phyloP scores from a whole-genome alignment of 2,329 filamentous ascomycete species.

The Penicillium sp. region DNA sequence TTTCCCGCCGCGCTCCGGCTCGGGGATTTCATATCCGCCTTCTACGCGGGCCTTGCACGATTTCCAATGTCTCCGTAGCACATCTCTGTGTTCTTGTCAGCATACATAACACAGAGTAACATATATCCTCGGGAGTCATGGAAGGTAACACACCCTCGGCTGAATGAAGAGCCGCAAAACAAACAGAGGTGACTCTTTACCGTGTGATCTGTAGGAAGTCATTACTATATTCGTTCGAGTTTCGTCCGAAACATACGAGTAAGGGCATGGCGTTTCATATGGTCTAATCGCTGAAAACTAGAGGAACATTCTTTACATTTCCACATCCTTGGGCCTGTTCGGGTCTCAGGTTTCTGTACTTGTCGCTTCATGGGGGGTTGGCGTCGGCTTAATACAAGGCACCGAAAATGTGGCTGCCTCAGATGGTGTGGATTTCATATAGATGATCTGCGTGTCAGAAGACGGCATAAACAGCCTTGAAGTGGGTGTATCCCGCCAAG shows the following conservation, averaged over 20 bases:
- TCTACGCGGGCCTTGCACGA: constrained; percentile 22
- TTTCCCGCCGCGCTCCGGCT: constrained; percentile 23
- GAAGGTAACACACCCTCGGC: constrained; percentile 22
- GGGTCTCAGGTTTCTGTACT: constrained; percentile 2
- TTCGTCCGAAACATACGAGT: constrained; percentile 19
- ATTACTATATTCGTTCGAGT: not conserved
- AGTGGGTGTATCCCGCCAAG: constrained; percentile 1
- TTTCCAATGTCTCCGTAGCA: constrained; percentile 28
- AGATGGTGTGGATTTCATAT: not conserved
- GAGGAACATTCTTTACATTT: constrained; percentile 24
- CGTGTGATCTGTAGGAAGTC: constrained; percentile 17
- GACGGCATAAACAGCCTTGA: not conserved
- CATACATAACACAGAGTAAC: not conserved
- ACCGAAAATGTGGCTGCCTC: not conserved
- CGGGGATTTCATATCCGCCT: constrained; percentile 19
- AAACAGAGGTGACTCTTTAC: constrained; percentile 18
- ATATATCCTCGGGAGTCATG: not conserved
- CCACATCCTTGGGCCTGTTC: constrained; percentile 14
- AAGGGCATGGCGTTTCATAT: constrained; percentile 24
- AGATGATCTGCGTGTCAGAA: not conserved
- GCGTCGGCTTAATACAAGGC: constrained; percentile 6
- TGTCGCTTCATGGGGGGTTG: constrained; percentile 7
- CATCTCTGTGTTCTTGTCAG: constrained; percentile 16
- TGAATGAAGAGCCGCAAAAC: constrained; percentile 26
- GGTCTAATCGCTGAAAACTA: constrained; percentile 24